These are phyloP conservation scores for Paracoccidioides lutzii DNA, from an alignment of 2,329 filamentous ascomycete genomes.

Conservation along the genomic window DNA sequence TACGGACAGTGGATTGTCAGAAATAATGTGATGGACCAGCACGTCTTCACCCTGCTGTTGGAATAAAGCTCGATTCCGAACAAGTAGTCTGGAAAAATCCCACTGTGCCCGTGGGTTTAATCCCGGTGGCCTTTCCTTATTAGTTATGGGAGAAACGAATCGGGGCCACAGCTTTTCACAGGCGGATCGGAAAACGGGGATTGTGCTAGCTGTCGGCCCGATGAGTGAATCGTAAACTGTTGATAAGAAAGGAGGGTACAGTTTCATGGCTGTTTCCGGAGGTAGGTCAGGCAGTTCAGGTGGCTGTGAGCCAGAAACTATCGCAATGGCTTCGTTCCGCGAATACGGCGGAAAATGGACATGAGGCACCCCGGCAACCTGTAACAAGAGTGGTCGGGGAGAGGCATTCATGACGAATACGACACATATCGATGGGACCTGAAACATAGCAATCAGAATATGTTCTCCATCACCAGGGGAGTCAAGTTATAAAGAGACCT, in stretches of 20 bases:
- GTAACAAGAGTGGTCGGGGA: slow-evolving; percentile 56
- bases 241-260: slow-evolving; percentile 57
- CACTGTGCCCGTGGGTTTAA: slow-evolving; percentile 45
- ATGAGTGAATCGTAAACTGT: slow-evolving; percentile 80
- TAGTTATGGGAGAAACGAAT: slow-evolving; percentile 65
- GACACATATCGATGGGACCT: slow-evolving; percentile 69
- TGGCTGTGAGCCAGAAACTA: slow-evolving; percentile 49
- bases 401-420: slow-evolving; percentile 61
- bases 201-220: slow-evolving; percentile 65
- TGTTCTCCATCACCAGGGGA: neutral
- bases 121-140: slow-evolving; percentile 43
- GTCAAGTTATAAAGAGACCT: neutral
- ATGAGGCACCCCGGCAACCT: slow-evolving; percentile 57
- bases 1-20: slow-evolving; percentile 13
- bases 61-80: slow-evolving; percentile 35
- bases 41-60: slow-evolving; percentile 33
- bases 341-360: slow-evolving; percentile 76
- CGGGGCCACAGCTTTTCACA: slow-evolving; percentile 69
- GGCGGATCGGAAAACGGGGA: slow-evolving; percentile 57
- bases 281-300: slow-evolving; percentile 24
- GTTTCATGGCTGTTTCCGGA: slow-evolving; percentile 17
- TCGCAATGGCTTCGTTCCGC: slow-evolving; percentile 64
- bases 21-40: slow-evolving; percentile 30
- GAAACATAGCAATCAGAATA: neutral
- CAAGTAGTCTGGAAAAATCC: slow-evolving; percentile 74